A percentile compares a stretch with the other conserved stretches of the same genome.
Evolutionary conservation across 257 asterid species (phyloP).

Genomic region (Pogostemon cablin): DNA sequence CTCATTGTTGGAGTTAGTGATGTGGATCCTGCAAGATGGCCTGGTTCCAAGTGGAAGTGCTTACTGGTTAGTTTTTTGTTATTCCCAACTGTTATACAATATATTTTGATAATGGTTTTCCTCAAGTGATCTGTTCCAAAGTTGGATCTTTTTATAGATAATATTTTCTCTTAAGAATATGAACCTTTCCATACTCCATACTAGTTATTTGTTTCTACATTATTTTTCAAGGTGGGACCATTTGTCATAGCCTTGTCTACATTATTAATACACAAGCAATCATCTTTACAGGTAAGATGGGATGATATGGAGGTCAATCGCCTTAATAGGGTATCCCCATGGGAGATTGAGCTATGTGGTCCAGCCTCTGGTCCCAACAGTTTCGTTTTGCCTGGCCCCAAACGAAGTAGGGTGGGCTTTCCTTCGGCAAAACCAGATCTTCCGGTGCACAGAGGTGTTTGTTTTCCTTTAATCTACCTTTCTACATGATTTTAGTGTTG

Average conservation of each 20-base stretch:
- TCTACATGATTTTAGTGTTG: not conserved
- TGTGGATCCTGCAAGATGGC: slow-evolving; percentile 87
- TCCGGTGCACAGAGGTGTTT: slow-evolving; percentile 57
- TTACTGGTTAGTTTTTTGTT: slow-evolving; percentile 59
- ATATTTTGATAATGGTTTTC: not conserved
- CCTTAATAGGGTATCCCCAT: slow-evolving; percentile 87
- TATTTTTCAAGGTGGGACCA: not conserved
- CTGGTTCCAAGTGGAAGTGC: slow-evolving; percentile 94
- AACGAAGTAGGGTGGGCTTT: slow-evolving; percentile 72
- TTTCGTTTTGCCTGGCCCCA: slow-evolving; percentile 63
- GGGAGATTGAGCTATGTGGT: slow-evolving; percentile 92
- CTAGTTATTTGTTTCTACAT: not conserved
- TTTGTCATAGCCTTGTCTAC: not conserved
- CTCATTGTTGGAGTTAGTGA: slow-evolving; percentile 73
- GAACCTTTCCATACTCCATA: slow-evolving; percentile 3
- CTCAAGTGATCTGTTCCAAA: not conserved
- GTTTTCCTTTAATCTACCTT: not conserved
- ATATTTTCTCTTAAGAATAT: not conserved
- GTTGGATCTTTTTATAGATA: slow-evolving; percentile 10
- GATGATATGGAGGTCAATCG: slow-evolving; percentile 80
- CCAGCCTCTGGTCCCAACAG: slow-evolving; percentile 61
- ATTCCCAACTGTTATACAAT: not conserved
- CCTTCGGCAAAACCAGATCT: slow-evolving; percentile 58
- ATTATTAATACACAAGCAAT: slow-evolving; percentile 16
- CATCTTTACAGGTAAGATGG: slow-evolving; percentile 84